These are phyloP conservation scores for Penicillium pancosmium DNA, from an alignment of 495 filamentous ascomycete genomes.

Conservation along the genomic window DNA sequence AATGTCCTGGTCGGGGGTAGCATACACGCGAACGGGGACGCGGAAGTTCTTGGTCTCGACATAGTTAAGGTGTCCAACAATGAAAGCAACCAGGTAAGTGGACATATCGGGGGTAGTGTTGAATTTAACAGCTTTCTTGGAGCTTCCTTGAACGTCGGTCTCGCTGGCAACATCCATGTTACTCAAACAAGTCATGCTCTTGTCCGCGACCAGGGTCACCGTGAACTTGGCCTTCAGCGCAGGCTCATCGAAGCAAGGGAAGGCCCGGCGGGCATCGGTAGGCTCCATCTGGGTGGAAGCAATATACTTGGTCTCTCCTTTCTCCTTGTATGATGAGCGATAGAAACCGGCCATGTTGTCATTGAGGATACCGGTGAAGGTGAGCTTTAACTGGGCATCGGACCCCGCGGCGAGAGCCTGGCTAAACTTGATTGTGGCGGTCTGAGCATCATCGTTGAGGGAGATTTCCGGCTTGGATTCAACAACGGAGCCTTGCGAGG, in stretches of 20 bases:
- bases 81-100: conserved; percentile 69
- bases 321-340: conserved; percentile 63
- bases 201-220: conserved; percentile 64
- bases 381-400: conserved; percentile 61
- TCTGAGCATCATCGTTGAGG: conserved; percentile 61
- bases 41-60: conserved; percentile 67
- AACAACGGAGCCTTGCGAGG: conserved; percentile 47
- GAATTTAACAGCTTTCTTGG: conserved; percentile 68
- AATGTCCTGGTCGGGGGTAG: conserved; percentile 64
- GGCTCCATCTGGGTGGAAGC: conserved; percentile 71
- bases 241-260: conserved; percentile 74
- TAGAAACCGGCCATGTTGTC: conserved; percentile 73
- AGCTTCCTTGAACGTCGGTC: conserved; percentile 55
- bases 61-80: conserved; percentile 67
- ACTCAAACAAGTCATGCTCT: conserved; percentile 64
- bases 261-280: conserved; percentile 65
- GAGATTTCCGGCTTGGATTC: conserved; percentile 54
- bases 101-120: conserved; percentile 69
- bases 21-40: conserved; percentile 66
- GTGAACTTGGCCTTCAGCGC: conserved; percentile 70
- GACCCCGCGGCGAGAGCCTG: conserved; percentile 59
- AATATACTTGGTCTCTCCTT: conserved; percentile 61
- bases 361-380: conserved; percentile 64
- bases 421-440: conserved; percentile 61
- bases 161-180: conserved; percentile 69